phyloP scores from a whole-genome alignment of 1,284 basidiomycete species.

The Puccinia horiana region DNA sequence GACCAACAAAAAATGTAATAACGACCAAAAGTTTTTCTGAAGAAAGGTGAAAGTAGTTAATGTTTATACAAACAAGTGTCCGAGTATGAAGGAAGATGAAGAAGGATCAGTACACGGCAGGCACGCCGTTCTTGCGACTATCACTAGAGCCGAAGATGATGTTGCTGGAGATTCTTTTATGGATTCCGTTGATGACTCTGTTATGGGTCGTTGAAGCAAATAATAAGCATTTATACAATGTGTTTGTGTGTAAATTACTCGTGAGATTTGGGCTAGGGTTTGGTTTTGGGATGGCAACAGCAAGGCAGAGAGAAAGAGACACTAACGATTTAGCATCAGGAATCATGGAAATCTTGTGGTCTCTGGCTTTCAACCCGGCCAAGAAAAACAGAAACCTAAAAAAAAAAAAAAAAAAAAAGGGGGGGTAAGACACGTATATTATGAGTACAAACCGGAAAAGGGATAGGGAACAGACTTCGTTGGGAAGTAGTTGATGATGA shows the following conservation, averaged over 20 bases:
- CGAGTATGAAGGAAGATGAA: no score
- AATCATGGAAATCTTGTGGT: conserved; percentile 33
- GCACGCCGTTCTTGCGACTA: conserved; percentile 37
- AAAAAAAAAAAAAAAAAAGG: not conserved
- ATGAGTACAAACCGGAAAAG: not conserved
- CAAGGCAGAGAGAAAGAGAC: not conserved
- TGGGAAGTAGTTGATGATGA: conserved; percentile 84
- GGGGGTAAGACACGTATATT: no score
- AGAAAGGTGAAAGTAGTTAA: no score
- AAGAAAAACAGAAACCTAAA: conserved; percentile 24
- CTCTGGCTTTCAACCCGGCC: conserved; percentile 10
- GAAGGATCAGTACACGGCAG: conserved; percentile 47
- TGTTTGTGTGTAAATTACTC: no score
- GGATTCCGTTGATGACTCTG: conserved; percentile 29
- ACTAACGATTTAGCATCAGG: conserved; percentile 14
- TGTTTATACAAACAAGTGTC: no score
- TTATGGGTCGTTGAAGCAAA: not conserved
- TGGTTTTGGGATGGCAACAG: no score
- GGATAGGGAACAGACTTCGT: conserved; percentile 51
- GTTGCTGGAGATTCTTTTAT: not conserved
- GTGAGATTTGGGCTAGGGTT: no score
- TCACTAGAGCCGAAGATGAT: conserved; percentile 27
- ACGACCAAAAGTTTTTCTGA: no score
- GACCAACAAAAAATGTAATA: no score
- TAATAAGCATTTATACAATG: not conserved